These are phyloP conservation scores for Chlorencoelia australis DNA, from an alignment of 2,329 filamentous ascomycete genomes.

Conservation along the genomic window DNA sequence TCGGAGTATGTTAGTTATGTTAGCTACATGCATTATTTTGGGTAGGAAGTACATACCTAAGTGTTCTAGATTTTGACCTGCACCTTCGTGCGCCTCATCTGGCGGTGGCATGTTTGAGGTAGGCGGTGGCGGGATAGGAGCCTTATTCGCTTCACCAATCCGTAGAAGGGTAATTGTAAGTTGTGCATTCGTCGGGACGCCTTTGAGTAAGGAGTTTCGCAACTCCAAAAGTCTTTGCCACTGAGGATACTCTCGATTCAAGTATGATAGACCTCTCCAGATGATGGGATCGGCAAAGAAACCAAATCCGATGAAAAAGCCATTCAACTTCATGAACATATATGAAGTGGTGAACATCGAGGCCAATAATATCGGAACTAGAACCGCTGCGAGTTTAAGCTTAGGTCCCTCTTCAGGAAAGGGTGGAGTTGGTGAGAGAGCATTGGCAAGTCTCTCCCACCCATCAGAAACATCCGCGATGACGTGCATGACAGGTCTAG, in stretches of 20 bases:
- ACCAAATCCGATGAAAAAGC: constrained; percentile 58
- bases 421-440: constrained; percentile 52
- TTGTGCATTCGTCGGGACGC: constrained; percentile 79
- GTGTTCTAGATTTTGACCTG: constrained; percentile 41
- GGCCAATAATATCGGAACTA: constrained; percentile 41
- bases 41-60: constrained; percentile 32
- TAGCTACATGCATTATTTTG: too few relatives aligned
- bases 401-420: constrained; percentile 46
- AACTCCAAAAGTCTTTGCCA: constrained; percentile 70
- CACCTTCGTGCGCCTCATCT: constrained; percentile 33
- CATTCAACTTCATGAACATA: constrained; percentile 52
- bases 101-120: constrained; percentile 27
- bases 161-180: constrained; percentile 71
- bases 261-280: constrained; percentile 42
- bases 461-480: constrained; percentile 49
- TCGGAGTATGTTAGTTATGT: constrained; percentile 12
- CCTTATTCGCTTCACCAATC: constrained; percentile 71
- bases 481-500: constrained; percentile 61
- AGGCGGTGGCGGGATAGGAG: constrained; percentile 63
- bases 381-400: constrained; percentile 41
- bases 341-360: constrained; percentile 48
- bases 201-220: constrained; percentile 67
- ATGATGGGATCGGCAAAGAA: constrained; percentile 78
- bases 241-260: constrained; percentile 54
- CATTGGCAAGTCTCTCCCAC: constrained; percentile 55